Base-by-base conservation (phyloP, 306 rosid genomes). In the Trifolium fragiferum region DNA sequence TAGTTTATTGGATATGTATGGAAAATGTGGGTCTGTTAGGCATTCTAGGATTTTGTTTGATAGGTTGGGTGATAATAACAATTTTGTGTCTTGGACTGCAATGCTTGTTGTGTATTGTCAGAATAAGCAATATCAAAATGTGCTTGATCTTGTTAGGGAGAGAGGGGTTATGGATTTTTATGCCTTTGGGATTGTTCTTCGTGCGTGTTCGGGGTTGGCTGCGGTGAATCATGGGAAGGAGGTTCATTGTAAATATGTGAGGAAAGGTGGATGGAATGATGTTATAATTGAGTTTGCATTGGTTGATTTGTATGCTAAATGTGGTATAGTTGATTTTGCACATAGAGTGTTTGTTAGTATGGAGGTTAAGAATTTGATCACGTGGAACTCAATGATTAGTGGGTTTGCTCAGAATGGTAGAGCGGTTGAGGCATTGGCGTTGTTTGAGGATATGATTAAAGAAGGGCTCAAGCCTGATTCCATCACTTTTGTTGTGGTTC, bases 1-100 rank as follows among this genome's bases (percentile, higher is more conserved):
- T 63, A 93, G 98, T 75, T 80, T 91, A 50, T 87, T 93, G 74
- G 98, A 93, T 59, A 91, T 93, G 97, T 93, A 93, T 80, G 98
- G 98, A 18, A 93, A 93, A 76, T 93, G 97, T 27, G 90, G 98
- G 21, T 74, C 77, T 0, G 84, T 89, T 46, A 44, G 41, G 0
- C 68, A 74, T 35, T 86, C 97, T 21, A 80, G 54, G 43, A 37
- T 57, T 8, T 88, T 91, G 73, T 93, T 91, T 51, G 96, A 89
- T 70, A 33, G 92, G 72, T 86, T 93, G 90, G 11, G 82, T 10
- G 66, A 71, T 10, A 62, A 68, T 15, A 89, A 75, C 87, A 93
- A 93, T 66, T 68, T 86, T 3, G 90, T 93, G 59, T 86, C 98
- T 4, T 86, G 92, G 88, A 86, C 91, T 76, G 96, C 96, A 2